These are phyloP conservation scores for Chloranthus sessilifolius DNA, from an alignment of 164 flowering plant species.

Conservation along the genomic window DNA sequence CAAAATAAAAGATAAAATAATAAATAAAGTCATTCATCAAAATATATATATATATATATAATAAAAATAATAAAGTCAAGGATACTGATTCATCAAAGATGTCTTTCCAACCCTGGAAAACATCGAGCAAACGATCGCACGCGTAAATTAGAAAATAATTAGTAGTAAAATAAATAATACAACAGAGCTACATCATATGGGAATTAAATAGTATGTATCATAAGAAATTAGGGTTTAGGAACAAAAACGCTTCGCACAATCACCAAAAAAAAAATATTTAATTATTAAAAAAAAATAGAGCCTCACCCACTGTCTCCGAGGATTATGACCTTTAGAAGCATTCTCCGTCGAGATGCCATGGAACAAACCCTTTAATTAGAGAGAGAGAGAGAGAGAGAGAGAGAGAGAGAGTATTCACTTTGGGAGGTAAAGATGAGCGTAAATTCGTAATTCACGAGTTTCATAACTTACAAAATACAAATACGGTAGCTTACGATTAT, in stretches of 20 bases:
- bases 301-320: constrained; percentile 32
- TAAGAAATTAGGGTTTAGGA: background rate
- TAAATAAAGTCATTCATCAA: background rate
- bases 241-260: background rate
- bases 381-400: background rate
- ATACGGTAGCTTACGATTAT: no score
- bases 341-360: constrained; percentile 27
- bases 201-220: background rate
- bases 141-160: constrained; percentile 1
- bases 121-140: background rate
- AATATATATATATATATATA: no score
- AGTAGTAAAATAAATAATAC: background rate
- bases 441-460: no score
- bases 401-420: no score
- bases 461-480: no score
- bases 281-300: background rate
- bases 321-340: constrained; percentile 31
- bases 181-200: background rate
- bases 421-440: no score
- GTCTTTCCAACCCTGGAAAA: constrained; percentile 22
- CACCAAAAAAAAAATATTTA: background rate
- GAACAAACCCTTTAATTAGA: background rate
- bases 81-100: constrained; percentile 24
- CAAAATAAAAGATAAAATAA: background rate
- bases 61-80: background rate